Evolutionary conservation across 306 rosid species (phyloP), one percentile per base, ranked within the genome.

Genomic region (Rosa multiflora): DNA sequence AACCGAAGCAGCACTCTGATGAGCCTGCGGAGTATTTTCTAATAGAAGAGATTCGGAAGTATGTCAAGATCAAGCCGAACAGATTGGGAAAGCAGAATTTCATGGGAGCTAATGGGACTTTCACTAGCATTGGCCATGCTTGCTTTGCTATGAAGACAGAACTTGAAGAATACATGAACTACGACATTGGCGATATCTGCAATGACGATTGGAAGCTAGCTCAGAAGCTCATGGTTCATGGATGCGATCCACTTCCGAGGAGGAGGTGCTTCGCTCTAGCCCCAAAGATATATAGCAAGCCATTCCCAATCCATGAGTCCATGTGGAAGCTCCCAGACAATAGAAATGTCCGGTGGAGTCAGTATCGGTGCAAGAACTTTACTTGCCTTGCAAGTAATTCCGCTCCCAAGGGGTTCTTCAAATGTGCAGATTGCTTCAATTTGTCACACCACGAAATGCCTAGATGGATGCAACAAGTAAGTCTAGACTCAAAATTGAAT

Each of bases 51-150:
- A 86, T 92, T 42, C 90, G 92, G 13, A 89, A 90, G 85, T 92
- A 92, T 64, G 84, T 89, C 48, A 88, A 62, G 81, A 84, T 85
- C 88, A 92, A 86, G 73, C 92, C 96, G 11, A 92, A 92, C 56
- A 85, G 91, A 80, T 75, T 92, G 61, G 82, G 85, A 8, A 92
- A 92, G 78, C 96, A 89, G 73, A 92, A 92, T 44, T 92, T 92
- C 72, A 90, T 92, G 96, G 97, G 96, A 44, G 92, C 92, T 12
- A 92, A 92, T 81, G 95, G 92, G 40, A 89, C 92, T 73, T 90
- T 88, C 85, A 86, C 96, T 21, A 90, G 97, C 87, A 90, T 90
- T 15, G 93, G 93, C 37, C 97, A 90, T 39, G 90, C 88, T 39
- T 90, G 97, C 80, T 92, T 92, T 74, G 80, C 88, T 20, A 83